phyloP scores from a whole-genome alignment of 352 stramenopile species.

The Globisporangium polare region DNA sequence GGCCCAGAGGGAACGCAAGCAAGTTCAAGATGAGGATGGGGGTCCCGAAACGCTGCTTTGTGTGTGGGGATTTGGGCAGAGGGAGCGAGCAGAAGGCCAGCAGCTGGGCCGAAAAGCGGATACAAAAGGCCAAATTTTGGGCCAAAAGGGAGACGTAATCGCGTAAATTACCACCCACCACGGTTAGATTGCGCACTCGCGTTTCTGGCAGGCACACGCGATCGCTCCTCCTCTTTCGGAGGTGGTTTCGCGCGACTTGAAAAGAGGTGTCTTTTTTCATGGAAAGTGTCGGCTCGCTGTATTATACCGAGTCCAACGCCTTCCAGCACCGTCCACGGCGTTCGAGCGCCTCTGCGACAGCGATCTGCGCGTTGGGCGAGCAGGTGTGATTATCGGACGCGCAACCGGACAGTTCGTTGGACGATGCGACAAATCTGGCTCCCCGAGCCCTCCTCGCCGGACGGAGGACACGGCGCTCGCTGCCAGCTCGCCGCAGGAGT shows the following conservation, averaged over 20 bases:
- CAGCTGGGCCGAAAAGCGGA: not conserved
- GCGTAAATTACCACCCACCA: conserved; percentile 17
- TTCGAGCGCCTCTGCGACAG: not conserved
- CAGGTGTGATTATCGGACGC: not conserved
- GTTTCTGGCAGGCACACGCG: not conserved
- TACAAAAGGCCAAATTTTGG: conserved; percentile 16
- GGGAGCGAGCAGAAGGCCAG: not conserved
- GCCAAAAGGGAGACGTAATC: not conserved
- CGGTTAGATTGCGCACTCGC: conserved; percentile 1
- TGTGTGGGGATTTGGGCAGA: not conserved
- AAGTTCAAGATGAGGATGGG: conserved; percentile 28
- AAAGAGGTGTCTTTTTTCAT: not conserved
- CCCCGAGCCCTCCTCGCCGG: not conserved
- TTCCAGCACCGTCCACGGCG: not conserved
- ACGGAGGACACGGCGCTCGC: not conserved
- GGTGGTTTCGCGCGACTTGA: not conserved
- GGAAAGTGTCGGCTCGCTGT: not conserved
- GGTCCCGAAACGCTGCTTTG: not conserved
- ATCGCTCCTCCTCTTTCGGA: not conserved
- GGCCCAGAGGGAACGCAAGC: not conserved
- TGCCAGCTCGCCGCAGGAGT: not conserved
- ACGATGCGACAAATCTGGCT: not conserved
- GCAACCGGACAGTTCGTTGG: too few relatives aligned
- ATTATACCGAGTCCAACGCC: not conserved
- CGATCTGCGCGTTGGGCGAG: not conserved